Conservation (phyloP, 1,284 basidiomycete species). For the Schizophyllum commune region DNA sequence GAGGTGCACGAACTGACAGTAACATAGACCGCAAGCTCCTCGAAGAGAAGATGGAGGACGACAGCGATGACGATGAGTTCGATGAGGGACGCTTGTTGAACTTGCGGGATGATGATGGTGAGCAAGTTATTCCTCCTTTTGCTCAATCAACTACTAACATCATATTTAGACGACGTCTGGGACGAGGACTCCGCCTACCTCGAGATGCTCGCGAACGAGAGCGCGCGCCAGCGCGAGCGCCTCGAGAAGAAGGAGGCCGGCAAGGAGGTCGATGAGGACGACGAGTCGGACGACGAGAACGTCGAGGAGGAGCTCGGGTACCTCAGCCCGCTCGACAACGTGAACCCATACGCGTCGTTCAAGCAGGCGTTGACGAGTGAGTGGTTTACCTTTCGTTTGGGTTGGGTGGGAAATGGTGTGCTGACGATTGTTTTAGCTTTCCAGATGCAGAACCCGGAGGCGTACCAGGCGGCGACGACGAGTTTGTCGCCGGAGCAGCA, state of each 20-base stretch:
- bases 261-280: slow-evolving; percentile 40
- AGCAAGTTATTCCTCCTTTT: slow-evolving; percentile 14
- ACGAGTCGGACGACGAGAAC: slow-evolving; percentile 46
- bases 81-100: slow-evolving; percentile 58
- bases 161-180: slow-evolving; percentile 63
- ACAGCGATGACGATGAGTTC: slow-evolving; percentile 53
- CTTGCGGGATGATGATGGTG: slow-evolving; percentile 67
- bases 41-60: slow-evolving; percentile 49
- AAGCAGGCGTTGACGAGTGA: slow-evolving; percentile 66
- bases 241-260: slow-evolving; percentile 34
- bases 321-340: slow-evolving; percentile 67
- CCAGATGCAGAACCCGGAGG: slow-evolving; percentile 59
- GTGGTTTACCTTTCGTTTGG: slow-evolving; percentile 16
- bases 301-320: slow-evolving; percentile 77
- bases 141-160: background rate
- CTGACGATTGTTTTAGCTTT: slow-evolving; percentile 37
- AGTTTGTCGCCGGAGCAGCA: slow-evolving; percentile 64
- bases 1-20: background rate
- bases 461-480: slow-evolving; percentile 68
- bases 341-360: slow-evolving; percentile 68
- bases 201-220: slow-evolving; percentile 66
- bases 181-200: slow-evolving; percentile 79
- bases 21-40: slow-evolving; percentile 56
- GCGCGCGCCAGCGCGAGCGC: slow-evolving; percentile 60
- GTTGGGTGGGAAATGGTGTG: slow-evolving; percentile 11